Percentiles rank a stretch among this genome's conserved stretches.
phyloP scores from a whole-genome alignment of 441 rosid species.

The Arabidopsis lyrata region DNA sequence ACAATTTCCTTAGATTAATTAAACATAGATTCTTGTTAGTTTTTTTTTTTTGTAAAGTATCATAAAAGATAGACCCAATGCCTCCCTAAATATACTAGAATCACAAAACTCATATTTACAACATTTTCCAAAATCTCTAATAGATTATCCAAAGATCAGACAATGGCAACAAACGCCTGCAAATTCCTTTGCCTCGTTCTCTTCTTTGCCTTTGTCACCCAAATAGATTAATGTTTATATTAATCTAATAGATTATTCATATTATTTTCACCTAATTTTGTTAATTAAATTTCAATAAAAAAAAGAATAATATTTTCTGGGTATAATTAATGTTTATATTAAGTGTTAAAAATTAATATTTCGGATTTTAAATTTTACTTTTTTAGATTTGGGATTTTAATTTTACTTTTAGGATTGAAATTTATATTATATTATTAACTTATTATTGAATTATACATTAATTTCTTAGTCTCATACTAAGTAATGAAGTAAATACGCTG shows the following conservation, averaged over 20 bases:
- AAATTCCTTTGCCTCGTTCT: neutral
- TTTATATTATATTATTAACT: neutral
- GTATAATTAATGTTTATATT: neutral
- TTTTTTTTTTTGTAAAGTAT: no score
- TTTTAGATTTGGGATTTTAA: neutral
- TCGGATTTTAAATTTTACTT: neutral
- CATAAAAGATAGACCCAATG: neutral
- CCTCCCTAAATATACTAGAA: neutral
- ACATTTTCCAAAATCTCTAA: neutral
- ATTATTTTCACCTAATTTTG: no score
- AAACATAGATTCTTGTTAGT: no score
- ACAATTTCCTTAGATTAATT: no score
- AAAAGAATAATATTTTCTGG: neutral
- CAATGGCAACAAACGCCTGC: neutral
- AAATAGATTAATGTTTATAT: no score
- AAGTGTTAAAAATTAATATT: neutral
- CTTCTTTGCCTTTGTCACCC: neutral
- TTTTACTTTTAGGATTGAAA: neutral
- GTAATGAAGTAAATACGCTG: neutral
- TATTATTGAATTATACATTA: neutral
- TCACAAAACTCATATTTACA: neutral
- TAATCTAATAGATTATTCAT: no score
- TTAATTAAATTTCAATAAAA: neutral
- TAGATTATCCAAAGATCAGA: neutral
- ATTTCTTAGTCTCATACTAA: neutral